These are phyloP conservation scores for Tricholomella constricta DNA, from an alignment of 768 basidiomycete species.

Conservation along the genomic window DNA sequence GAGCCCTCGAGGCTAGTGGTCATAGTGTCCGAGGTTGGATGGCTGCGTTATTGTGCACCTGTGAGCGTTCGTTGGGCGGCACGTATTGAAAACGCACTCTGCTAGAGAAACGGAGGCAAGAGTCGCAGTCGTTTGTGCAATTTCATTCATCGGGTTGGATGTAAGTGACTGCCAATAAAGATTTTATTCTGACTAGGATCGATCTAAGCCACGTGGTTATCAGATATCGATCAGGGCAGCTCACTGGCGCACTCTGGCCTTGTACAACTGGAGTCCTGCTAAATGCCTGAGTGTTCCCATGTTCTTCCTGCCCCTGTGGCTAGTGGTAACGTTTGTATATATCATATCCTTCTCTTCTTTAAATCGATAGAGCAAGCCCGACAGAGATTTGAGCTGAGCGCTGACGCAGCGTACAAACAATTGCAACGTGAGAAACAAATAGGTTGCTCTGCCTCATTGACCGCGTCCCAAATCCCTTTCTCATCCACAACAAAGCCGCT, in stretches of 20 bases:
- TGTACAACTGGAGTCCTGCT: not conserved
- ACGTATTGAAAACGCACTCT: not conserved
- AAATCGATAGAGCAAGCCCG: no score
- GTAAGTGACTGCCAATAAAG: not conserved
- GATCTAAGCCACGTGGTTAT: slow-evolving; percentile 16
- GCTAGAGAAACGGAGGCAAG: slow-evolving; percentile 3
- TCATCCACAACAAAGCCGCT: slow-evolving; percentile 11
- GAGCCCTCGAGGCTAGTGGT: not conserved
- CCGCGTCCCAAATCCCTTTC: slow-evolving; percentile 19
- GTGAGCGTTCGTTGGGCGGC: not conserved
- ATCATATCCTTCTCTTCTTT: no score
- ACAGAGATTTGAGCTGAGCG: no score
- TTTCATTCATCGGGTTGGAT: slow-evolving; percentile 5
- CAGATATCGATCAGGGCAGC: slow-evolving; percentile 7
- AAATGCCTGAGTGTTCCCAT: not conserved
- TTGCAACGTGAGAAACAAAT: slow-evolving; percentile 27
- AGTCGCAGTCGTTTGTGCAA: not conserved
- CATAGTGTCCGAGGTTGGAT: not conserved
- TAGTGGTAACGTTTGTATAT: no score
- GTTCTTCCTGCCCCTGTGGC: not conserved
- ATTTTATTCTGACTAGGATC: not conserved
- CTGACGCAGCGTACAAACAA: slow-evolving; percentile 18
- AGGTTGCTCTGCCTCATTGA: slow-evolving; percentile 19
- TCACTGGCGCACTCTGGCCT: no score
- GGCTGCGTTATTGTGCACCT: not conserved